Evolutionary conservation across 257 asterid genomes (phyloP).

Genomic region (Prunella vulgaris): DNA sequence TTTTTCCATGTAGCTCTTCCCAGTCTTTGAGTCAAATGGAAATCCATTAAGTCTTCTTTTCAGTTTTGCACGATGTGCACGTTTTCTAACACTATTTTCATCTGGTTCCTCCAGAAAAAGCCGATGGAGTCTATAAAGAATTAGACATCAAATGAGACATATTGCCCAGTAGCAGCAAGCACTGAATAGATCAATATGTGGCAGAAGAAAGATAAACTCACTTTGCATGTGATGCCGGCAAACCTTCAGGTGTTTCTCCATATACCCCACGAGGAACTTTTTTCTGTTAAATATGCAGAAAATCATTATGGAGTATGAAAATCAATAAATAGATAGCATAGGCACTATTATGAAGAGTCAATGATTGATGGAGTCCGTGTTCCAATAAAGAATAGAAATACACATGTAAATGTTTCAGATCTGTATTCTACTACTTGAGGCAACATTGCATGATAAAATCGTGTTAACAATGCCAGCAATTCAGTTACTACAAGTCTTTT

Average conservation of each 20-base stretch:
- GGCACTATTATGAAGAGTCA: conserved; percentile 5
- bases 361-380: not conserved
- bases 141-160: conserved; percentile 20
- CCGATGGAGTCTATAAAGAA: conserved; percentile 72
- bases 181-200: not conserved
- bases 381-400: not conserved
- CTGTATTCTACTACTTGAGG: not conserved
- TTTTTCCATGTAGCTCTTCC: conserved; percentile 85
- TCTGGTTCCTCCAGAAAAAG: conserved; percentile 72
- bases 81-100: conserved; percentile 50
- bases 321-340: conserved; percentile 10
- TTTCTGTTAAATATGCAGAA: conserved; percentile 45
- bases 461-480: conserved; percentile 2
- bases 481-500: not conserved
- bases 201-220: conserved; percentile 36
- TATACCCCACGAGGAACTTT: conserved; percentile 69
- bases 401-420: not conserved
- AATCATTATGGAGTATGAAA: not conserved
- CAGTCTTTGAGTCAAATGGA: conserved; percentile 62
- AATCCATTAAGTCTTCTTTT: conserved; percentile 81
- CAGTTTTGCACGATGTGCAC: conserved; percentile 59
- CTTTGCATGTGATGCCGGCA: conserved; percentile 72
- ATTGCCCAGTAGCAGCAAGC: conserved; percentile 2
- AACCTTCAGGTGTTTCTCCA: conserved; percentile 64
- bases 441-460: not conserved